Conservation (phyloP, 2,329 filamentous ascomycete species). For the Fusarium mangiferae region DNA sequence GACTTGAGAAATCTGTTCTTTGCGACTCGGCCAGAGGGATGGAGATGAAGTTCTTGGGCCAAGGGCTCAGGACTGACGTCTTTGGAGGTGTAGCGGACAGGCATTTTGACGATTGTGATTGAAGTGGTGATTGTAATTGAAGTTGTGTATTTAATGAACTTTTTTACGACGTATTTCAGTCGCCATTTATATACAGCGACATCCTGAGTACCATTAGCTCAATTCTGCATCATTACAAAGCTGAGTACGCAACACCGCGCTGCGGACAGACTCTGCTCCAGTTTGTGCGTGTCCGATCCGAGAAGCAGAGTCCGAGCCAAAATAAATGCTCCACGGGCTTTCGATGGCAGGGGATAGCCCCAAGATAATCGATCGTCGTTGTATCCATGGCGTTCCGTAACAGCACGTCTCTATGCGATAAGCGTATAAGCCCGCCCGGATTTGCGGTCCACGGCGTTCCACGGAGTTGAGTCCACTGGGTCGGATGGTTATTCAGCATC, state of each 20-base stretch:
- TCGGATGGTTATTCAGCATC: not conserved
- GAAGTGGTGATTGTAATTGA: not conserved
- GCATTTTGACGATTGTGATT: constrained; percentile 12
- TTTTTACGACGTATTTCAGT: not conserved
- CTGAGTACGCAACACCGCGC: not conserved
- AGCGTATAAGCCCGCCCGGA: not conserved
- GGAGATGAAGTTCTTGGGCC: constrained; percentile 57
- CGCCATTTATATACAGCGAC: constrained; percentile 4
- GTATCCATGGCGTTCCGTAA: not conserved
- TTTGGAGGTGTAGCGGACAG: constrained; percentile 33
- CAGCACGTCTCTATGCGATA: not conserved
- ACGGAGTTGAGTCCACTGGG: not conserved
- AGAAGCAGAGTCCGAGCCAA: not conserved
- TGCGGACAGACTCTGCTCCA: not conserved
- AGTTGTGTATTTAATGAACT: not conserved
- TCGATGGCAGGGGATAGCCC: not conserved
- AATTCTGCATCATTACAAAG: not conserved
- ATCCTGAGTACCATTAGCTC: not conserved
- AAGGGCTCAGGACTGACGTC: constrained; percentile 44
- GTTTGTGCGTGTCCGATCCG: not conserved
- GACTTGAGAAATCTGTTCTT: constrained; percentile 74
- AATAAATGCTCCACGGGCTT: not conserved
- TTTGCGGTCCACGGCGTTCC: constrained; percentile 13
- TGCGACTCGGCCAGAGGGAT: constrained; percentile 59
- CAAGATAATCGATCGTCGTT: not conserved